A percentile compares a stretch with the other conserved stretches of the same genome.
Evolutionary conservation across 2,329 filamentous ascomycete genomes (phyloP).

Genomic region (Arthrobotrys sphaeroides): DNA sequence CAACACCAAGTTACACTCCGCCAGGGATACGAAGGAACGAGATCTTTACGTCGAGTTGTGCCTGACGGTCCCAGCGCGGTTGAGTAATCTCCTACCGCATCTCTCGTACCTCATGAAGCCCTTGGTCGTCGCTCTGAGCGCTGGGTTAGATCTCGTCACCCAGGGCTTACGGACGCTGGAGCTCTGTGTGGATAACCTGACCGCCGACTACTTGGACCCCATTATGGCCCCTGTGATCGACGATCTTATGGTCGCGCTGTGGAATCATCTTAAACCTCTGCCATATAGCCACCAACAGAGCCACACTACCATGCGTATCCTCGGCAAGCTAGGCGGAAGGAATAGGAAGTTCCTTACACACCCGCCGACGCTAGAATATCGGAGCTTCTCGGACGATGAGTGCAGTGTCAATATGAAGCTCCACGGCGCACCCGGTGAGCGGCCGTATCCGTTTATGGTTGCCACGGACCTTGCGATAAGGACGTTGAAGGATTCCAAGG

Average conservation of each 20-base stretch:
- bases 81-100: slow-evolving; percentile 94
- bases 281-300: slow-evolving; percentile 98
- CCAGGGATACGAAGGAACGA: slow-evolving; percentile 86
- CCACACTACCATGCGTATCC: slow-evolving; percentile 95
- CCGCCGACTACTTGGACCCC: slow-evolving; percentile 95
- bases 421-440: slow-evolving; percentile 86
- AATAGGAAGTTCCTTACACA: slow-evolving; percentile 96
- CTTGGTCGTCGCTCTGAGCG: slow-evolving; percentile 90
- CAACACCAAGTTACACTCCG: slow-evolving; percentile 90
- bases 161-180: slow-evolving; percentile 93
- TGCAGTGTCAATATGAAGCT: slow-evolving; percentile 88
- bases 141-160: slow-evolving; percentile 90
- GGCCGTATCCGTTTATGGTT: slow-evolving; percentile 84
- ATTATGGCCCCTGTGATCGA: slow-evolving; percentile 99
- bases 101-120: slow-evolving; percentile 97
- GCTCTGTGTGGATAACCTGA: slow-evolving; percentile 96
- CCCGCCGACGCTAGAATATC: slow-evolving; percentile 82
- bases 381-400: slow-evolving; percentile 84
- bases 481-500: slow-evolving; percentile 66
- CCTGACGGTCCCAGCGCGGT: slow-evolving; percentile 89
- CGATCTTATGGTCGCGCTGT: slow-evolving; percentile 96
- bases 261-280: slow-evolving; percentile 91
- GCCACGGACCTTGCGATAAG: slow-evolving; percentile 86
- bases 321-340: slow-evolving; percentile 93
- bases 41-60: slow-evolving; percentile 98